These are phyloP conservation scores for Melastoma malabathricum DNA, from an alignment of 345 rosid genomes.

Conservation along the genomic window DNA sequence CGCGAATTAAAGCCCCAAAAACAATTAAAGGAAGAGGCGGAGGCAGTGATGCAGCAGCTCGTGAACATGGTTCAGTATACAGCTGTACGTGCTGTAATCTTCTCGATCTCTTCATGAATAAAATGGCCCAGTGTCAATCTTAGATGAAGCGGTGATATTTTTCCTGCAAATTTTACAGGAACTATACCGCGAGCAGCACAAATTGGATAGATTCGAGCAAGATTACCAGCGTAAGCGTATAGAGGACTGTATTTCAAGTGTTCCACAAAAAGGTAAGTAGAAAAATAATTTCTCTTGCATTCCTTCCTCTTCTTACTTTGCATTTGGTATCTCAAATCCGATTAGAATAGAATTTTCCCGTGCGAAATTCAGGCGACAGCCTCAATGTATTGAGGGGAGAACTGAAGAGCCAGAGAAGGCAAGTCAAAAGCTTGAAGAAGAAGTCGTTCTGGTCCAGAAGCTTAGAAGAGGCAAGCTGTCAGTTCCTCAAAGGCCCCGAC, in stretches of 20 bases:
- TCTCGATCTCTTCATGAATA: constrained; percentile 1
- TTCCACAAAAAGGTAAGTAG: constrained; percentile 34
- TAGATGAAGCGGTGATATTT: background rate
- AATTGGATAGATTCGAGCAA: constrained; percentile 71
- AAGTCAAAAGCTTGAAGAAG: constrained; percentile 63
- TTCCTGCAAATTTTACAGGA: constrained; percentile 28
- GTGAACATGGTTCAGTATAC: constrained; percentile 68
- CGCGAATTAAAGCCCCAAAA: constrained; percentile 58
- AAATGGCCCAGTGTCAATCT: background rate
- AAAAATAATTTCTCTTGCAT: background rate
- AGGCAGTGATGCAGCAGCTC: constrained; percentile 38
- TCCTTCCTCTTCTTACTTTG: background rate
- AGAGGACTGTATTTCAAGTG: constrained; percentile 48
- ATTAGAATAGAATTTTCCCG: background rate
- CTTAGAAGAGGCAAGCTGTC: constrained; percentile 58
- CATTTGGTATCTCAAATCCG: too few species aligned
- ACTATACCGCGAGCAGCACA: constrained; percentile 64
- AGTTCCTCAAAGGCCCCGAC: too few species aligned
- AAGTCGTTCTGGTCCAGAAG: constrained; percentile 83
- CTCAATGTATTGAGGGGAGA: constrained; percentile 49
- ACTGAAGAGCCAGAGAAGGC: constrained; percentile 62
- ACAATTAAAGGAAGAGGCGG: constrained; percentile 62
- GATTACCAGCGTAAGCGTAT: constrained; percentile 58
- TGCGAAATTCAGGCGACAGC: constrained; percentile 31
- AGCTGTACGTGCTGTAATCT: constrained; percentile 43